These are phyloP conservation scores for Scutellaria minor DNA, from an alignment of 257 asterid genomes.

Conservation along the genomic window DNA sequence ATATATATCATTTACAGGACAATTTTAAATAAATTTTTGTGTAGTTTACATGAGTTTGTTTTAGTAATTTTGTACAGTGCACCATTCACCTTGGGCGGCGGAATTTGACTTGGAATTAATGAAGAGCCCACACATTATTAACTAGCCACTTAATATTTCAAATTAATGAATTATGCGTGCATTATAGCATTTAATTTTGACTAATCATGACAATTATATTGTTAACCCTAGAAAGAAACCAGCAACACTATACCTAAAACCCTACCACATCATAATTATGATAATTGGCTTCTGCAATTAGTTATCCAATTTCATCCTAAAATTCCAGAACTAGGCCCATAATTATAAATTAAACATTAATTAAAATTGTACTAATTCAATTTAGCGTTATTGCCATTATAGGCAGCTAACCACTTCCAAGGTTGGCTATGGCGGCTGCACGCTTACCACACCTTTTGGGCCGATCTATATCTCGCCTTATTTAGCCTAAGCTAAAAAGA, in stretches of 20 bases:
- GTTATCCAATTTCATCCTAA: background rate
- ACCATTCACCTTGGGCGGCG: constrained; percentile 26
- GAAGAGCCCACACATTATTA: constrained; percentile 35
- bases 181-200: constrained; percentile 37
- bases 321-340: background rate
- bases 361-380: background rate
- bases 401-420: background rate
- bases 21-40: no score
- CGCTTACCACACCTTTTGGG: constrained; percentile 22
- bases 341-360: constrained; percentile 20
- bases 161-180: constrained; percentile 41
- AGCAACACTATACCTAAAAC: constrained; percentile 3
- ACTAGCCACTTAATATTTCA: constrained; percentile 27
- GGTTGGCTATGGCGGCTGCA: constrained; percentile 11
- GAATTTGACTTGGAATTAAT: constrained; percentile 22
- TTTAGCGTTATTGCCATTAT: background rate
- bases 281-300: background rate
- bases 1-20: no score
- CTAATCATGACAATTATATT: constrained; percentile 37
- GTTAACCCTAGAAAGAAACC: constrained; percentile 6
- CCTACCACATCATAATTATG: constrained; percentile 11
- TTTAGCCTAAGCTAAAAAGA: constrained; percentile 20
- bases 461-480: background rate
- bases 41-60: no score
- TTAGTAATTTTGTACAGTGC: no score